phyloP scores from a whole-genome alignment of 441 rosid species.

The Eutrema salsugineum region DNA sequence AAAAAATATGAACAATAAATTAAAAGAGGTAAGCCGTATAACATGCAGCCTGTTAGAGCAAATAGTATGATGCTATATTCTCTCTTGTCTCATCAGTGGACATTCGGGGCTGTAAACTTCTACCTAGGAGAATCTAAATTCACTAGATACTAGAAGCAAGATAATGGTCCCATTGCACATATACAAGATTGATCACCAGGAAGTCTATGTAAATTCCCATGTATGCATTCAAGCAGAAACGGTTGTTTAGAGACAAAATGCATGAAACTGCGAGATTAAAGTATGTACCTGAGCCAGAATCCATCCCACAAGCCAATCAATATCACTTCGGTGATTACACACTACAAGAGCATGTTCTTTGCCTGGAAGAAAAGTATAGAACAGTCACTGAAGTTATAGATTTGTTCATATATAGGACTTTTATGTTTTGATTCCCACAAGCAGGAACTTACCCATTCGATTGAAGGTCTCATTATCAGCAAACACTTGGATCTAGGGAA shows the following conservation, averaged over 20 bases:
- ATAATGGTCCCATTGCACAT: not conserved
- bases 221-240: not conserved
- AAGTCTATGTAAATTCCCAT: not conserved
- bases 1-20: not conserved
- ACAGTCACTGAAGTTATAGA: not conserved
- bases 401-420: not conserved
- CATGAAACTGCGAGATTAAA: not conserved
- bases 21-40: not conserved
- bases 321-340: conserved; percentile 68
- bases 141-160: not conserved
- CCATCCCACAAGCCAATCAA: conserved; percentile 89
- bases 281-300: conserved; percentile 56
- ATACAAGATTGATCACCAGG: not conserved
- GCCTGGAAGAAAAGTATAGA: conserved; percentile 35
- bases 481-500: conserved; percentile 49
- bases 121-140: not conserved
- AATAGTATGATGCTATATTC: not conserved
- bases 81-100: not conserved
- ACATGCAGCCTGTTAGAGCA: not conserved
- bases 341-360: conserved; percentile 73
- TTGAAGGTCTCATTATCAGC: conserved; percentile 51
- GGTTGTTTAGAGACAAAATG: not conserved
- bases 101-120: not conserved
- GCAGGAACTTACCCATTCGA: conserved; percentile 50
- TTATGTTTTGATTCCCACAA: not conserved